Base-by-base conservation (phyloP, 139 green algal genomes). In the Chlorella sp. region DNA sequence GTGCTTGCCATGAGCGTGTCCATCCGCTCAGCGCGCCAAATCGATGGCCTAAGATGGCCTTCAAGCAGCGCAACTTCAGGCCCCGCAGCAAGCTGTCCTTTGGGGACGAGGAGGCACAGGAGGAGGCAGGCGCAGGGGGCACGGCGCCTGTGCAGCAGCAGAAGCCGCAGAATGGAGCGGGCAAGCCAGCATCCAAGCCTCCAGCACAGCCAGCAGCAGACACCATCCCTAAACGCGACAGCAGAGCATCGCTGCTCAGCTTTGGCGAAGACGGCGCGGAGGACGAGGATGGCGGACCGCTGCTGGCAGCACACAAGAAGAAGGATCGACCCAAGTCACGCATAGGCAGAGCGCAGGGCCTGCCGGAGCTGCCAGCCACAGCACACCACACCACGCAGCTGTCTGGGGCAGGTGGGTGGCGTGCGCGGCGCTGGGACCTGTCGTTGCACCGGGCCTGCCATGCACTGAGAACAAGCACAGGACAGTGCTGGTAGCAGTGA, bases 11-110 rank as follows among this genome's bases (percentile, higher is more conserved):
- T n/a, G n/a, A n/a, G n/a, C n/a, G n/a, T n/a, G n/a, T n/a, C n/a
- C 42, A 55, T 55, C 42, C 17, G 10, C 42, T 24, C 17, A 17
- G 10, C 10, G 42, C 42, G 17, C 42, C 42, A 24, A 10, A 55
- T 55, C 10, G 42, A 55, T 24, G 17, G 42, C 42, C 42, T 55
- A 17, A 17, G 10, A 17, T 55, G 42, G 75, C 75, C 64, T 74
- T 62, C 32, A 86, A 83, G 62, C 74, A 86, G 51, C 74, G 81
- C 4, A 83, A 81, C 31, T 78, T 86, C 31, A 55, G 81, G 65
- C 72, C 69, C 1, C 34, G 65, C 14, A 33, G 5, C 23, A 86
- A 86, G 62, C 32, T 72, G 24, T 75, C 71, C 1, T 72, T 67
- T 22, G 70, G 80, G 14, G 69, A 74, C 33, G 49, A 73, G 36